Percentiles rank a stretch among this genome's conserved stretches.
These are phyloP conservation scores for Sordariomycetes sp. DNA, from an alignment of 2,329 filamentous ascomycete genomes.

Conservation along the genomic window DNA sequence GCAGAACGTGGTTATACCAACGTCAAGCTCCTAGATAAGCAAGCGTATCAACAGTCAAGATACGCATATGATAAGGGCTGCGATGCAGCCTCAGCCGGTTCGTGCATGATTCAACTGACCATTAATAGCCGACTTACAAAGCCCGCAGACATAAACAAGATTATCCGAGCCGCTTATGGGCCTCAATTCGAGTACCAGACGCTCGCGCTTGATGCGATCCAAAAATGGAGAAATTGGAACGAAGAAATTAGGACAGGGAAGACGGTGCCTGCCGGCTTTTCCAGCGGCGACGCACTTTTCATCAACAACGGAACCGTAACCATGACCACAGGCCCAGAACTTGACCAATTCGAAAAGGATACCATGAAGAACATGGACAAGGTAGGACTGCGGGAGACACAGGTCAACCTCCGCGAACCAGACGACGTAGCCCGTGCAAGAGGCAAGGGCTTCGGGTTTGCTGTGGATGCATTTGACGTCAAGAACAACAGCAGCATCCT, in stretches of 20 bases:
- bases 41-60: slow-evolving; percentile 25
- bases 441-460: slow-evolving; percentile 16
- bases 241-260: slow-evolving; percentile 19
- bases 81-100: slow-evolving; percentile 32
- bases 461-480: slow-evolving; percentile 25
- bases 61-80: slow-evolving; percentile 31
- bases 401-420: slow-evolving; percentile 20
- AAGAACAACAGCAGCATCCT: slow-evolving; percentile 25
- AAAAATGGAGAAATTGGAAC: slow-evolving; percentile 36
- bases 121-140: background rate
- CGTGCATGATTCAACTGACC: background rate
- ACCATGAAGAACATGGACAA: slow-evolving; percentile 24
- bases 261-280: slow-evolving; percentile 25
- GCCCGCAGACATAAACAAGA: slow-evolving; percentile 23
- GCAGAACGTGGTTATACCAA: slow-evolving; percentile 30
- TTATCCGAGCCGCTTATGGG: slow-evolving; percentile 27
- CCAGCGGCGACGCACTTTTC: slow-evolving; percentile 22
- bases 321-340: slow-evolving; percentile 10
- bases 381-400: slow-evolving; percentile 21
- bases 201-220: slow-evolving; percentile 30
- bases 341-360: slow-evolving; percentile 23
- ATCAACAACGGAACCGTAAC: slow-evolving; percentile 25
- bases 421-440: slow-evolving; percentile 16
- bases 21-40: slow-evolving; percentile 38
- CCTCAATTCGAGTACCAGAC: slow-evolving; percentile 33